Percentiles rank a stretch among this genome's conserved stretches.
phyloP scores from a whole-genome alignment of 108 stramenopile species.

The Nitzschia inconspicua region DNA sequence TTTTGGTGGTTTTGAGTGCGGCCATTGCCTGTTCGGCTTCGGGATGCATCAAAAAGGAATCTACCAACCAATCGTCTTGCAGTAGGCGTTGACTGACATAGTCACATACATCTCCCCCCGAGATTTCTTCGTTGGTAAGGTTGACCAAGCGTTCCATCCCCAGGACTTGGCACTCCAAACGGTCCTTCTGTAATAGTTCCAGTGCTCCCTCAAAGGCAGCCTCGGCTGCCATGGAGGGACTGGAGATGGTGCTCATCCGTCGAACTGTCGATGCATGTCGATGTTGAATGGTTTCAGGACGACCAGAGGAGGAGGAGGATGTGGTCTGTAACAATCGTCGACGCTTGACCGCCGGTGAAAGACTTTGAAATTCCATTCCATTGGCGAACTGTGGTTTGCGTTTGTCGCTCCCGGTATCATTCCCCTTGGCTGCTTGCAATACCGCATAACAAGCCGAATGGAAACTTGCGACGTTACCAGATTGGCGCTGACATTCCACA shows the following conservation, averaged over 20 bases:
- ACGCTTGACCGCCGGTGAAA: neutral
- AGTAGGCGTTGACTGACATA: constrained; percentile 19
- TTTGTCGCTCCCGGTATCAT: constrained; percentile 24
- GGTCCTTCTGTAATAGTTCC: constrained; percentile 55
- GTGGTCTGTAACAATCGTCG: neutral
- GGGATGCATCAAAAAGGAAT: neutral
- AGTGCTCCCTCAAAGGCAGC: constrained; percentile 37
- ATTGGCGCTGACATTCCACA: constrained; percentile 36
- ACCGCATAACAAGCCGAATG: constrained; percentile 40
- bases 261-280: neutral
- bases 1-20: neutral
- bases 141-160: constrained; percentile 62
- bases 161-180: constrained; percentile 49
- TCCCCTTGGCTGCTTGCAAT: constrained; percentile 33
- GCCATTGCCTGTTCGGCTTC: neutral
- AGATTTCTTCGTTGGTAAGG: constrained; percentile 44
- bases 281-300: neutral
- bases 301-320: neutral
- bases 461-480: constrained; percentile 34
- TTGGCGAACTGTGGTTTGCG: constrained; percentile 16
- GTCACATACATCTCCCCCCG: constrained; percentile 21
- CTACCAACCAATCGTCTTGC: neutral
- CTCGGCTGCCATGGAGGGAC: neutral
- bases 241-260: neutral
- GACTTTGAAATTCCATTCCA: constrained; percentile 27